Percentiles rank a stretch among this genome's conserved stretches.
These are phyloP conservation scores for Phytophthora megakarya DNA, from an alignment of 352 stramenopile species.

Conservation along the genomic window DNA sequence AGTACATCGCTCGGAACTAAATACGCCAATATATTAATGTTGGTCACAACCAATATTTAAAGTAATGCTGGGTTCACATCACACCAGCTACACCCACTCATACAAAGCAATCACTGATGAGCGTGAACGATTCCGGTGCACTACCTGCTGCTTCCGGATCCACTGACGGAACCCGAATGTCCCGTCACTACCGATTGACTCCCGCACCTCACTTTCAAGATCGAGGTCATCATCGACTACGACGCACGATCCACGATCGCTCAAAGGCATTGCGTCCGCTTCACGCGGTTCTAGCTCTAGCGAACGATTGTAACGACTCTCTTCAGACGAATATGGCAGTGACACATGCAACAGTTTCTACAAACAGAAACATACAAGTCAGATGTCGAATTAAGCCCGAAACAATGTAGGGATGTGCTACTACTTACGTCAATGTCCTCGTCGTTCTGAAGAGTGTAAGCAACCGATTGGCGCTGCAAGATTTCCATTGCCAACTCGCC, in stretches of 20 bases:
- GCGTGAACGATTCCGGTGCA: conserved; percentile 75
- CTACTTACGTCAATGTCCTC: conserved; percentile 64
- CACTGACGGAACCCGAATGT: conserved; percentile 83
- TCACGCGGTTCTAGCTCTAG: conserved; percentile 78
- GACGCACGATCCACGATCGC: conserved; percentile 54
- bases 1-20: conserved; percentile 61
- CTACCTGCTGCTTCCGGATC: conserved; percentile 85
- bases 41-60: conserved; percentile 38
- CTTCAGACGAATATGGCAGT: conserved; percentile 72
- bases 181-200: conserved; percentile 73
- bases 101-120: conserved; percentile 57
- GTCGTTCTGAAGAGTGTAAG: conserved; percentile 68
- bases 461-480: conserved; percentile 68
- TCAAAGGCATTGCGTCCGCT: conserved; percentile 62
- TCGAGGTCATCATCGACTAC: conserved; percentile 71
- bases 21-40: conserved; percentile 34
- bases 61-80: neutral
- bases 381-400: neutral
- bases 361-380: neutral
- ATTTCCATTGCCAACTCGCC: conserved; percentile 82
- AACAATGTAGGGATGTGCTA: neutral
- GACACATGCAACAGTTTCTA: conserved; percentile 74
- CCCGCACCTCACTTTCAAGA: conserved; percentile 77
- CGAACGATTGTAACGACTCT: conserved; percentile 78
- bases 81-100: conserved; percentile 68